Percentiles rank a stretch among this genome's conserved stretches.
Conservation (phyloP, 2,329 filamentous ascomycete species). For the Microdochium bolleyi region DNA sequence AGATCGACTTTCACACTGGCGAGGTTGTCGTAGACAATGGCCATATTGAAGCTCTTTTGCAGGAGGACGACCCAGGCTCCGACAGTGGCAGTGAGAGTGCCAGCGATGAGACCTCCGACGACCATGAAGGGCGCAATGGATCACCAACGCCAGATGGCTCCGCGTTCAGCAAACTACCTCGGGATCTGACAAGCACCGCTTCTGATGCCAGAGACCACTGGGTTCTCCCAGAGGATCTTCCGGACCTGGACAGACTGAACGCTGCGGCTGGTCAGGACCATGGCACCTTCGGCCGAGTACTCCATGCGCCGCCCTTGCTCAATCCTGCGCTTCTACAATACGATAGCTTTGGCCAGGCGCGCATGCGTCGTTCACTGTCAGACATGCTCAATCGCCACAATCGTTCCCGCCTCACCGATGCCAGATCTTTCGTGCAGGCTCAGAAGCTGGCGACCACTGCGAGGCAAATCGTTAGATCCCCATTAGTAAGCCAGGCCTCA, state of each 20-base stretch:
- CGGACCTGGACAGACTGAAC: background rate
- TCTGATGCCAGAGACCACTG: background rate
- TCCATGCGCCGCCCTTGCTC: constrained; percentile 9
- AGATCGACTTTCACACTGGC: constrained; percentile 78
- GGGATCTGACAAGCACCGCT: background rate
- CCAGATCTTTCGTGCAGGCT: constrained; percentile 8
- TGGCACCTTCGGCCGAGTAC: constrained; percentile 14
- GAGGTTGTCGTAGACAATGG: constrained; percentile 87
- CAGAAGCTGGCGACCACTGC: background rate
- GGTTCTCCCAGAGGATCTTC: constrained; percentile 3
- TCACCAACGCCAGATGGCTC: background rate
- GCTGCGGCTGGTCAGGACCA: constrained; percentile 3
- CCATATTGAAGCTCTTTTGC: constrained; percentile 54
- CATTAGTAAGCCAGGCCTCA: background rate
- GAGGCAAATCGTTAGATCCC: background rate
- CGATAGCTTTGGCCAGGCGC: constrained; percentile 5
- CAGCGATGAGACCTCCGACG: constrained; percentile 7
- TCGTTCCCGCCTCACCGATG: constrained; percentile 7
- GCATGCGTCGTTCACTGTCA: constrained; percentile 4
- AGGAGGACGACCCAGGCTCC: constrained; percentile 22
- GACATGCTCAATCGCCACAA: constrained; percentile 2
- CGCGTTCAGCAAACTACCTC: constrained; percentile 10
- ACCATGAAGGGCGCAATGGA: background rate
- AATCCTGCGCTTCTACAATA: constrained; percentile 4
- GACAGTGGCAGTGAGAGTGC: constrained; percentile 13